These are phyloP conservation scores for Cercospora brassicicola DNA, from an alignment of 2,329 filamentous ascomycete species.

Conservation along the genomic window DNA sequence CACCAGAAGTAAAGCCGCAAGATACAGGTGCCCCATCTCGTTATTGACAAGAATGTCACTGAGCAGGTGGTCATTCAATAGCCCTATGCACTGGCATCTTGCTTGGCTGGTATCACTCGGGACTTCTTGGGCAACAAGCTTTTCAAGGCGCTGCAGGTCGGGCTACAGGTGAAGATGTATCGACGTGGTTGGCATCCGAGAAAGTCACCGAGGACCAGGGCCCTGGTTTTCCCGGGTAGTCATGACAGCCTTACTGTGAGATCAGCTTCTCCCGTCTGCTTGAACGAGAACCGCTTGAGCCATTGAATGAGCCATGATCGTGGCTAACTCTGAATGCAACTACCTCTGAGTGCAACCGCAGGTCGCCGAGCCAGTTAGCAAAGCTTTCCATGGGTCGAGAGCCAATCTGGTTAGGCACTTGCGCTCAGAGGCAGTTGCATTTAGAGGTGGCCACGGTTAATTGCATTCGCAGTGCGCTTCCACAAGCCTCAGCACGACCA, in stretches of 20 bases:
- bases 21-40: neutral
- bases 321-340: no score
- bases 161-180: neutral
- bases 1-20: neutral
- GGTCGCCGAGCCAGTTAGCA: no score
- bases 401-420: no score
- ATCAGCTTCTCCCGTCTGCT: neutral
- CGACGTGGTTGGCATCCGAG: neutral
- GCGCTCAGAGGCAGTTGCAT: no score
- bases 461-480: neutral
- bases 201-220: neutral
- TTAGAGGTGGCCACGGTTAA: no score
- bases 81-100: neutral
- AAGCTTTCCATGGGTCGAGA: no score
- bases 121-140: neutral
- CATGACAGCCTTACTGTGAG: neutral
- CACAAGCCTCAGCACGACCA: neutral
- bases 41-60: neutral
- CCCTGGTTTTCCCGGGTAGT: neutral
- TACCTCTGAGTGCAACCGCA: no score
- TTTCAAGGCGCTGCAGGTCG: neutral
- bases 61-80: neutral
- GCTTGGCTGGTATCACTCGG: neutral
- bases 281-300: neutral
- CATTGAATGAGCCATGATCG: neutral